Evolutionary conservation across 768 basidiomycete species (phyloP).

Genomic region (Collybiopsis confluens): DNA sequence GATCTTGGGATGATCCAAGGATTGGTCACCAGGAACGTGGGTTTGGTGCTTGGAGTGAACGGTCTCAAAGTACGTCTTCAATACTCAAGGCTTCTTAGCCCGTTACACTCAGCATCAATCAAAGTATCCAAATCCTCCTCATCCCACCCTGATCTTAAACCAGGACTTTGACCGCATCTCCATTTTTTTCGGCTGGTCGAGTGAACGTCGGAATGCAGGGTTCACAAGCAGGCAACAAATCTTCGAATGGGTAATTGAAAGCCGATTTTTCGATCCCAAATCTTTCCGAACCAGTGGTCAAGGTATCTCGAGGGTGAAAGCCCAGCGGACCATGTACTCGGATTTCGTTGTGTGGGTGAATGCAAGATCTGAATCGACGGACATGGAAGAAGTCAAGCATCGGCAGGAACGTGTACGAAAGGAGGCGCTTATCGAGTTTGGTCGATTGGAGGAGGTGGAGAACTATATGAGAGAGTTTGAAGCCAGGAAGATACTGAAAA

Average conservation of each 20-base stretch:
- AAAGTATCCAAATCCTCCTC: slow-evolving; percentile 36
- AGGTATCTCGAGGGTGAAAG: slow-evolving; percentile 38
- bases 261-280: slow-evolving; percentile 47
- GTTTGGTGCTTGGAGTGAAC: slow-evolving; percentile 44
- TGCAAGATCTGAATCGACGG: slow-evolving; percentile 15
- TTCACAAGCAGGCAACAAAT: slow-evolving; percentile 50
- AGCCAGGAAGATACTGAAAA: slow-evolving; percentile 30
- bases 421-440: slow-evolving; percentile 49
- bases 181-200: slow-evolving; percentile 53
- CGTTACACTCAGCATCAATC: too few species aligned
- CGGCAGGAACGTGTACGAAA: slow-evolving; percentile 24
- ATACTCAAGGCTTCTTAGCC: not conserved
- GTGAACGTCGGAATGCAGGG: slow-evolving; percentile 45
- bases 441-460: slow-evolving; percentile 46
- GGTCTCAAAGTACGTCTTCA: slow-evolving; percentile 51
- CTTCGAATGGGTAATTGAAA: slow-evolving; percentile 56
- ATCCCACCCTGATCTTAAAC: slow-evolving; percentile 48
- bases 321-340: slow-evolving; percentile 52
- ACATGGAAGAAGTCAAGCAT: slow-evolving; percentile 15
- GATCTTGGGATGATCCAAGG: slow-evolving; percentile 71
- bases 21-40: slow-evolving; percentile 46
- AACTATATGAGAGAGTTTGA: slow-evolving; percentile 24
- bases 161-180: slow-evolving; percentile 45
- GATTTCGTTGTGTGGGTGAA: slow-evolving; percentile 52
- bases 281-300: slow-evolving; percentile 30